Base-by-base conservation (phyloP, 345 rosid genomes). In the Brassica nigra region DNA sequence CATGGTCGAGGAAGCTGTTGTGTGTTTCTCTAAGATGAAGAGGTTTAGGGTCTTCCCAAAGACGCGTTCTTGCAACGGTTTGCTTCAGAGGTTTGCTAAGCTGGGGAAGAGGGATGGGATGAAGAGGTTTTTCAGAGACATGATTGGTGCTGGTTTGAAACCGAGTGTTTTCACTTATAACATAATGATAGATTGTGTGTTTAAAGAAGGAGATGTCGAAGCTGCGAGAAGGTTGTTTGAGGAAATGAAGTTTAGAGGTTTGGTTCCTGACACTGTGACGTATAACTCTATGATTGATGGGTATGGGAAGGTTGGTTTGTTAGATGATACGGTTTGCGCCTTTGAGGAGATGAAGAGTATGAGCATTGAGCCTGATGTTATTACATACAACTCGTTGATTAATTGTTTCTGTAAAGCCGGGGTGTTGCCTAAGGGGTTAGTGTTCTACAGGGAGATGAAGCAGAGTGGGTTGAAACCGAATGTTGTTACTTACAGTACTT, bases 281-380 rank as follows among this genome's bases (percentile, higher is more conserved):
- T 91, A 91, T 77, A 91, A 91, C 49, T 77, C 93, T 58, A 85
- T 91, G 72, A 84, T 91, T 75, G 90, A 88, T 82, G 93, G 96
- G 27, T 87, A 73, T 54, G 96, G 93, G 18, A 91, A 89, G 77
- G 78, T 78, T 5, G 93, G 92, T 2, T 68, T 83, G 12, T 76
- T 88, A 71, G 90, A 88, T 70, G 88, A 89, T 69, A 64, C 83
- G 0, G 68, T 85, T 75, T 74, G 12, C 23, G 36, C 81, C 58
- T 86, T 85, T 14, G 86, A 88, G 75, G 92, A 91, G 71, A 88
- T 91, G 96, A 88, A 88, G 86, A 33, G 37, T 47, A 72, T 65
- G 44, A 84, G 78, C 11, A 83, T 85, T 66, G 80, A 80, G 79
- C 90, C 93, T 71, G 92, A 91, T 82, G 83, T 84, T 44, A 81